These are phyloP conservation scores for Sonneratia caseolaris DNA, from an alignment of 345 rosid species.

Conservation along the genomic window DNA sequence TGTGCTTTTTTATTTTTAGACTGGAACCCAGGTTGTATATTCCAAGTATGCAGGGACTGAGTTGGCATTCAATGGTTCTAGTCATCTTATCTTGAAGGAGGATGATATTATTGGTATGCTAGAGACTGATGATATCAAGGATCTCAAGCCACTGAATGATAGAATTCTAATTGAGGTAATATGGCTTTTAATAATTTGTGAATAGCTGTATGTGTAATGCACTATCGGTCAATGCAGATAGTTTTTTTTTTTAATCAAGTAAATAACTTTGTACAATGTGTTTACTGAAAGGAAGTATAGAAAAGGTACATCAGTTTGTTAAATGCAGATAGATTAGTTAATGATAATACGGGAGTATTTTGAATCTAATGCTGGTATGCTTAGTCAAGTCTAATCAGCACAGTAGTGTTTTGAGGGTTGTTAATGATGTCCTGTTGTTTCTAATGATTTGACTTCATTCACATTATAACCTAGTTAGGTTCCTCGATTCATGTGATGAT, in stretches of 20 bases:
- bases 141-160: constrained; percentile 88
- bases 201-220: background rate
- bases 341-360: background rate
- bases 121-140: constrained; percentile 83
- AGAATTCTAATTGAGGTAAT: constrained; percentile 73
- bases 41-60: constrained; percentile 96
- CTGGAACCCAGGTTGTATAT: constrained; percentile 68
- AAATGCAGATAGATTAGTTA: too few relatives aligned
- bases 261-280: too few relatives aligned
- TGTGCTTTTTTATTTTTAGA: constrained; percentile 29
- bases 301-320: too few relatives aligned
- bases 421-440: background rate
- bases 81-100: constrained; percentile 80
- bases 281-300: too few relatives aligned
- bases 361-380: background rate
- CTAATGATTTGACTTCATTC: background rate
- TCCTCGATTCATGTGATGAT: background rate
- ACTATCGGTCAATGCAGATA: background rate
- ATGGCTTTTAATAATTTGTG: background rate
- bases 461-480: background rate
- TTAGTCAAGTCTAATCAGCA: background rate
- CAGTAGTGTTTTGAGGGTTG: background rate
- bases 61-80: constrained; percentile 65
- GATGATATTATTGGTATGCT: constrained; percentile 86
- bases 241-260: background rate